Evolutionary conservation across 164 flowering plant species (phyloP), one percentile per base, ranked within the genome.

Genomic region (Vitis rotundifolia): DNA sequence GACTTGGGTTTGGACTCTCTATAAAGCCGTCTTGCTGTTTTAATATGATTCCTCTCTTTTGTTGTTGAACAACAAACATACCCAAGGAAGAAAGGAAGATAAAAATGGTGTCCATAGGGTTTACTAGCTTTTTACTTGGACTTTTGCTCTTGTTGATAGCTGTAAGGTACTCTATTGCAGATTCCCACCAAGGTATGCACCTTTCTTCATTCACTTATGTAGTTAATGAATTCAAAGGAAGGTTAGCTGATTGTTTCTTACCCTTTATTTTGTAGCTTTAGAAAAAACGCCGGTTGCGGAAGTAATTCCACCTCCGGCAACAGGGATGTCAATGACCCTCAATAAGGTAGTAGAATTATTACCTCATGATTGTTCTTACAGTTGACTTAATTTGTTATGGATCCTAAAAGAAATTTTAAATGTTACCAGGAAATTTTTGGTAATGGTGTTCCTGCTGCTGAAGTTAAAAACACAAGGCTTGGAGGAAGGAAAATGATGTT

Each of bases 401-500:
- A 19, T 63, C 11, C 26, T 63, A 16, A n/a, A 49, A 48, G 11
- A 49, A 63, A 48, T 31, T 15, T 37, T 31, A 31, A 2, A 11
- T 37, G 44, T 37, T 37, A 3, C 12, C 79, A 79, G 84, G 79
- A 68, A 58, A 16, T 47, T 15, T 51, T 48, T 13, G 68, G 67
- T 56, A 79, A 53, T 13, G 67, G 70, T n/a, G 75, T 64, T 3
- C 55, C 61, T 11, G 64, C 64, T 1, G 61, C 59, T 12, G 78
- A 66, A 3, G 48, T 18, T 5, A 59, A 11, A 62, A 61, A 66
- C 18, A 63, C 59, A 49, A 63, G 62, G 68, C 53, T 62, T n/a
- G 78, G 76, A 71, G 81, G 83, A 73, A 77, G 86, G 69, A 86
- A 77, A 71, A 65, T 80, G 82, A 52, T 69, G 79, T 55, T 59